Base-by-base conservation (phyloP, 177 flowering plant species). In the Vitis hybrid region DNA sequence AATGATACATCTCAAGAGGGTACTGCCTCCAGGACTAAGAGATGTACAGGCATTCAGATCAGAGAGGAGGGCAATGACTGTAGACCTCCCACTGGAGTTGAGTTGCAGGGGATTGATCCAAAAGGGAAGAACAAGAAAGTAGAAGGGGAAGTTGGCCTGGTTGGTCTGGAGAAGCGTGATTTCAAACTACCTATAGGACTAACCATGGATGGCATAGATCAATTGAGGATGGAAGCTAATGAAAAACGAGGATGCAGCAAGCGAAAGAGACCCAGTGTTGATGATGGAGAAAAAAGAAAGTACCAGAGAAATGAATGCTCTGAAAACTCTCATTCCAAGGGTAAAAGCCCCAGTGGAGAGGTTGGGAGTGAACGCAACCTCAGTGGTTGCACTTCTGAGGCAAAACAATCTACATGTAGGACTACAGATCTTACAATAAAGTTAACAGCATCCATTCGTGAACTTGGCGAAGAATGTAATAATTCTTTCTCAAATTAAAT, bases 391-490 rank as follows among this genome's bases (percentile, higher is more conserved):
- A 8, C 51, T 10, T 12, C 9, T 7, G 49, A 11, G 5, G 34
- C 14, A 45, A 75, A 50, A 23, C 23, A 39, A 2, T 67, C 71
- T 11, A 2, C n/a, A 12, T 26, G 64, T 60, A 70, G 78, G 78
- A 67, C 15, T 17, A 17, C 54, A 1, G 68, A 71, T 3, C 74
- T 66, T 1, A 71, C 67, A 7, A 21, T 8, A 11, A 77, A 67
- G 66, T 77, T 77, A n/a, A 65, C 49, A 6, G 51, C 62, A 19
- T 74, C 74, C 34, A 2, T 77, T 1, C 56, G 52, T 52, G 56
- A 14, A 11, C 49, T 76, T 3, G 79, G 76, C 1, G 64, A 72
- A 23, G 21, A 64, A 23, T 14, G 79, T 76, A 71, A 68, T 51
- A 14, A 14, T 11, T 26, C 48, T n/a, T 34, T 54, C 19, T 12